phyloP scores from a whole-genome alignment of 208 protist species.

The Crithidia brevicula region DNA sequence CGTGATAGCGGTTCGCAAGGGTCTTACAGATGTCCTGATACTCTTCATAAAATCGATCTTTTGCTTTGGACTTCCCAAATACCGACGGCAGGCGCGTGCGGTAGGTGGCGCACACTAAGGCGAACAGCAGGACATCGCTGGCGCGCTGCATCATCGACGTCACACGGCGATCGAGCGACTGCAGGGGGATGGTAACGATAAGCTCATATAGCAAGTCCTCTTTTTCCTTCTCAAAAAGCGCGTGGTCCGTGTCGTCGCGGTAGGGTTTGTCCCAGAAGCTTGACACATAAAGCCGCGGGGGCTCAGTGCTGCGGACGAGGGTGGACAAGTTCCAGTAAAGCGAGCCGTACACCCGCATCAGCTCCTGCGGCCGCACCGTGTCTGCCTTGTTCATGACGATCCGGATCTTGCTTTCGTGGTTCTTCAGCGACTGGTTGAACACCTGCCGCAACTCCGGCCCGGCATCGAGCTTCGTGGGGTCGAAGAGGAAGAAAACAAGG shows the following conservation, averaged over 20 bases:
- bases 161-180: conserved; percentile 90
- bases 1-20: conserved; percentile 54
- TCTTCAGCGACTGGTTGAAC: conserved; percentile 70
- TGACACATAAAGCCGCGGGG: conserved; percentile 95
- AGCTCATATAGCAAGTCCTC: conserved; percentile 87
- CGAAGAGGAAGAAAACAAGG: conserved; percentile 97
- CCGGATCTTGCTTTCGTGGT: conserved; percentile 95
- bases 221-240: conserved; percentile 90
- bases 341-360: conserved; percentile 97
- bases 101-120: conserved; percentile 74
- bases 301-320: conserved; percentile 95
- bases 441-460: conserved; percentile 74
- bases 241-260: conserved; percentile 67
- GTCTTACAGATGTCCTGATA: conserved; percentile 54
- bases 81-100: conserved; percentile 65
- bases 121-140: conserved; percentile 83
- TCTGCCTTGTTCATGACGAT: conserved; percentile 98
- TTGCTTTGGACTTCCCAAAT: conserved; percentile 88
- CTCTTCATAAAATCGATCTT: conserved; percentile 57
- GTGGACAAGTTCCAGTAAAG: conserved; percentile 98
- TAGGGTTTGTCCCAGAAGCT: conserved; percentile 97
- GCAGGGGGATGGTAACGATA: conserved; percentile 81
- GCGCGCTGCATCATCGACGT: conserved; percentile 88
- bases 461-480: conserved; percentile 97
- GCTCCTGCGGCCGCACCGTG: conserved; percentile 91